A percentile compares a stretch with the other conserved stretches of the same genome.
These are phyloP conservation scores for Ceratocystiopsis sp. DNA, from an alignment of 2,329 filamentous ascomycete genomes.

Conservation along the genomic window DNA sequence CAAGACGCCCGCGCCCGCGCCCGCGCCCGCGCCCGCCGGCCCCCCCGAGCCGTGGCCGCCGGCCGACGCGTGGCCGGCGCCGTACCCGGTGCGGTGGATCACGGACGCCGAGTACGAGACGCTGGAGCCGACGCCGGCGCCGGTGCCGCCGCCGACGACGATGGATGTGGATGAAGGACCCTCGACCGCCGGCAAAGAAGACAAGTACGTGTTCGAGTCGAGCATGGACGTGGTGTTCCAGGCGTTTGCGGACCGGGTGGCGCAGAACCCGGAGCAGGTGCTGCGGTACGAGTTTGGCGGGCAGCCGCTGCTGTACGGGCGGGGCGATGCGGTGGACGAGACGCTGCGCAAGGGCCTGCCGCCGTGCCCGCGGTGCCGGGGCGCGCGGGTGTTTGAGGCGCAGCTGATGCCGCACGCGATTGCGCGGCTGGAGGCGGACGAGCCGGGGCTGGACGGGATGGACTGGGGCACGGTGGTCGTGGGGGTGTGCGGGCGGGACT, in stretches of 20 bases:
- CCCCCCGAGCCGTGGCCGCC: slow-evolving; percentile 62
- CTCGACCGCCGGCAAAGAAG: slow-evolving; percentile 38
- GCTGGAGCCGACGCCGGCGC: slow-evolving; percentile 40
- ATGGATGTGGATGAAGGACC: slow-evolving; percentile 32
- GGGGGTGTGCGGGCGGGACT: slow-evolving; percentile 69
- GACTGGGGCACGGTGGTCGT: slow-evolving; percentile 93
- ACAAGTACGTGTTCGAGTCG: slow-evolving; percentile 57
- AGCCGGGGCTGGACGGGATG: slow-evolving; percentile 66
- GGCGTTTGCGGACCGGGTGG: slow-evolving; percentile 60
- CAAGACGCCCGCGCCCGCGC: slow-evolving; percentile 20
- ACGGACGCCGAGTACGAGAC: slow-evolving; percentile 86
- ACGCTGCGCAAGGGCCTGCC: slow-evolving; percentile 38
- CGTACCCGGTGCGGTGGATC: slow-evolving; percentile 65
- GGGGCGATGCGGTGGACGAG: slow-evolving; percentile 56
- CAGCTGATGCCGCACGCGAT: slow-evolving; percentile 89
- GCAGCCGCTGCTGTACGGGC: slow-evolving; percentile 61
- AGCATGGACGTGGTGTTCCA: slow-evolving; percentile 61
- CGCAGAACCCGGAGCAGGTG: slow-evolving; percentile 68
- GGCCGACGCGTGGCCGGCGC: slow-evolving; percentile 41
- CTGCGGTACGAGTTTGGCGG: slow-evolving; percentile 68
- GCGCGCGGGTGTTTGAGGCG: slow-evolving; percentile 66
- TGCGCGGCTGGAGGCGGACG: slow-evolving; percentile 66
- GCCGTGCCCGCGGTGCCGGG: slow-evolving; percentile 59
- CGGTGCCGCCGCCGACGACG: slow-evolving; percentile 25
- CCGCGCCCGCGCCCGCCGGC: slow-evolving; percentile 17